phyloP scores from a whole-genome alignment of 1,284 basidiomycete species.

The Vanrija humicola region DNA sequence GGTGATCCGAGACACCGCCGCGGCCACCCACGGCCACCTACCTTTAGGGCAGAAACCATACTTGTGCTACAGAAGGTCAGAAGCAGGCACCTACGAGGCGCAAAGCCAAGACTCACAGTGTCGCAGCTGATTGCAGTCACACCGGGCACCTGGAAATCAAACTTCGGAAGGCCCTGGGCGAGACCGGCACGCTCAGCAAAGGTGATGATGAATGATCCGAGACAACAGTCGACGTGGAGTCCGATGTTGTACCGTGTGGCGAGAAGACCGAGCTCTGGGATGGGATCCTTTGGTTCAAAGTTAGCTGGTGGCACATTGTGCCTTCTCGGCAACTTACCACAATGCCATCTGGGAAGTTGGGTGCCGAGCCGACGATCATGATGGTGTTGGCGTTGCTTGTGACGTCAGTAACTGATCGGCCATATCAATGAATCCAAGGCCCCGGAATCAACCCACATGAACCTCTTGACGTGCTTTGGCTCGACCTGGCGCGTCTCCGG shows the following conservation, averaged over 20 bases:
- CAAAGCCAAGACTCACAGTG: conserved; percentile 56
- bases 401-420: not conserved
- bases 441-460: conserved; percentile 61
- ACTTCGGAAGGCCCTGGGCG: conserved; percentile 48
- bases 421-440: too few species aligned
- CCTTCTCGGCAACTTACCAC: conserved; percentile 48
- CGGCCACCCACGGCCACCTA: conserved; percentile 43
- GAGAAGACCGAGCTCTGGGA: conserved; percentile 70
- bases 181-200: conserved; percentile 65
- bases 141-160: conserved; percentile 85
- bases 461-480: conserved; percentile 70
- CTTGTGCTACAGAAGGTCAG: conserved; percentile 31
- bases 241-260: conserved; percentile 75
- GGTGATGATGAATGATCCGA: conserved; percentile 87
- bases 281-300: conserved; percentile 61
- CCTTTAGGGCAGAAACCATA: conserved; percentile 58
- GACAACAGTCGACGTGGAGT: conserved; percentile 88
- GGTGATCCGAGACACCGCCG: not conserved
- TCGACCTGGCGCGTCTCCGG: conserved; percentile 73
- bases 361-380: conserved; percentile 80
- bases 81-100: not conserved
- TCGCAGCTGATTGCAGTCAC: conserved; percentile 89
- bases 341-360: conserved; percentile 89
- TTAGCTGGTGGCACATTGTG: not conserved
- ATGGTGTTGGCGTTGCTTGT: conserved; percentile 48